Evolutionary conservation across 257 asterid species (phyloP).

Genomic region (Datura wrightii): DNA sequence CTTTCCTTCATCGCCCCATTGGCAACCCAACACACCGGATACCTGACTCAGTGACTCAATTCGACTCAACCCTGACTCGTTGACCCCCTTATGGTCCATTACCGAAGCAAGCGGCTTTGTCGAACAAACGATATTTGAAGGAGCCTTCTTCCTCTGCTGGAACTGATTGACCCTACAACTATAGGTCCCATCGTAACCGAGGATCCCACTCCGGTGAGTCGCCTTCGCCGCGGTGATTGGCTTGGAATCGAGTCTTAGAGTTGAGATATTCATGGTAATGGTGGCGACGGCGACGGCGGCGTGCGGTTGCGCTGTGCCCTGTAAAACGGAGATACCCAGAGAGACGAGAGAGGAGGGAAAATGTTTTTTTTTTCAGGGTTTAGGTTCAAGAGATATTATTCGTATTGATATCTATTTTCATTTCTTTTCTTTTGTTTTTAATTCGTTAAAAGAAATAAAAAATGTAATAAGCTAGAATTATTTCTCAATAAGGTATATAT

Average conservation of each 20-base stretch:
- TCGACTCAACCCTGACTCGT: conserved; percentile 47
- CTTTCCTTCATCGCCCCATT: conserved; percentile 99
- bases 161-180: background rate
- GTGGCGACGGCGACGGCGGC: conserved; percentile 19
- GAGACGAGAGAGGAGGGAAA: conserved; percentile 13
- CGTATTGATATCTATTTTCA: background rate
- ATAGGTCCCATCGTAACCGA: background rate
- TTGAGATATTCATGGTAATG: conserved; percentile 32
- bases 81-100: conserved; percentile 31
- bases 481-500: too few species aligned
- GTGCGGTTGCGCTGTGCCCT: conserved; percentile 11
- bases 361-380: background rate
- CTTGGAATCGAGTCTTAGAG: conserved; percentile 31
- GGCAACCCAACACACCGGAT: conserved; percentile 89
- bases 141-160: background rate
- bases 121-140: conserved; percentile 15
- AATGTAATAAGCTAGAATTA: too few species aligned
- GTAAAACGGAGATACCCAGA: background rate
- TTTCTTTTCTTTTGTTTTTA: background rate
- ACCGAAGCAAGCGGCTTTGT: conserved; percentile 27
- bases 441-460: too few species aligned
- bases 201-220: background rate
- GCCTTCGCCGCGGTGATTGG: conserved; percentile 16
- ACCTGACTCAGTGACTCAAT: conserved; percentile 84
- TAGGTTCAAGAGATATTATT: background rate